phyloP scores from a whole-genome alignment of 2,329 filamentous ascomycete genomes.

The Calcarisporium arbuscula region DNA sequence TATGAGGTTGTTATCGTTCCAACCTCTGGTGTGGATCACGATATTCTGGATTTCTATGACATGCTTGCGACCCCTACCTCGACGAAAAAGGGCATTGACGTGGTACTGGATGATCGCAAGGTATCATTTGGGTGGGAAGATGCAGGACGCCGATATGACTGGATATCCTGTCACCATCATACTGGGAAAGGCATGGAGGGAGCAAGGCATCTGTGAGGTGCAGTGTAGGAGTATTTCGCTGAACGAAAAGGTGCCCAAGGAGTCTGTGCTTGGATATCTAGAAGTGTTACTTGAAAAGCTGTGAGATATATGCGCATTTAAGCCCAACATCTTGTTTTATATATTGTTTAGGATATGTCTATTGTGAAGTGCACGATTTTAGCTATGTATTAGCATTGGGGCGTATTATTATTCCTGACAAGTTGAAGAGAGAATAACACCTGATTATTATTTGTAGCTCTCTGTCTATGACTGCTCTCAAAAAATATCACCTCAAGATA shows the following conservation, averaged over 20 bases:
- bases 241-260: slow-evolving; percentile 51
- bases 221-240: slow-evolving; percentile 66
- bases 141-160: slow-evolving; percentile 81
- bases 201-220: slow-evolving; percentile 59
- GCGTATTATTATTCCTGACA: too few species aligned
- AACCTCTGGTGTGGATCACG: slow-evolving; percentile 35
- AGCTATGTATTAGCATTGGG: too few species aligned
- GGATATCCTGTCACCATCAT: slow-evolving; percentile 83
- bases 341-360: too few species aligned
- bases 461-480: too few species aligned
- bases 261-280: slow-evolving; percentile 37
- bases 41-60: slow-evolving; percentile 59
- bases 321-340: too few species aligned
- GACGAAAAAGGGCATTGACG: slow-evolving; percentile 42
- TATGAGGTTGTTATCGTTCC: slow-evolving; percentile 69
- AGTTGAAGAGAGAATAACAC: too few species aligned
- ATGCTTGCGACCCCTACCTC: slow-evolving; percentile 29
- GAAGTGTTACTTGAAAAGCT: slow-evolving; percentile 40
- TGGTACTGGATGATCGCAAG: slow-evolving; percentile 66
- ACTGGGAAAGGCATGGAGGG: slow-evolving; percentile 64
- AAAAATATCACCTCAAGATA: too few species aligned
- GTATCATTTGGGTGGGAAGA: slow-evolving; percentile 73
- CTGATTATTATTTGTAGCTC: too few species aligned
- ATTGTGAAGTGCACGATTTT: too few species aligned
- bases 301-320: too few species aligned